Evolutionary conservation across 208 protist genomes (phyloP).

Genomic region (Trichomonas gallinae): DNA sequence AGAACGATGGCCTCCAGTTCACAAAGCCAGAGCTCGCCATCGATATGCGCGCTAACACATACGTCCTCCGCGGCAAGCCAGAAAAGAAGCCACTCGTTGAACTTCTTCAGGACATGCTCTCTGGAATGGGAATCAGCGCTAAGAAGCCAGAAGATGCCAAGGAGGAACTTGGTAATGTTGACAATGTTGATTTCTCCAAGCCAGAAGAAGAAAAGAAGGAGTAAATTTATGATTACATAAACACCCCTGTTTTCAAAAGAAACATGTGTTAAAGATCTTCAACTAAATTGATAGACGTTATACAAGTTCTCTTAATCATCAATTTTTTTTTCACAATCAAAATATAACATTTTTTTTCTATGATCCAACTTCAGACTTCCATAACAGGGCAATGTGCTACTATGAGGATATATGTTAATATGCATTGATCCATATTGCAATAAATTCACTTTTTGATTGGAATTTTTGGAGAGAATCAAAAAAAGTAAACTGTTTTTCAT

Average conservation of each 20-base stretch:
- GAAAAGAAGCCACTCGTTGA: background rate
- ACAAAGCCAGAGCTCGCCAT: constrained; percentile 8
- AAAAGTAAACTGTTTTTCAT: too few species aligned
- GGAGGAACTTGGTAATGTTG: background rate
- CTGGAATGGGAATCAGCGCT: background rate
- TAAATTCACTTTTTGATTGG: too few species aligned
- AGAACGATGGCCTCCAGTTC: background rate
- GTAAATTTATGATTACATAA: background rate
- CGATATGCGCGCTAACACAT: constrained; percentile 8
- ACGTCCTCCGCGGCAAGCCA: background rate
- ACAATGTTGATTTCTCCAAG: constrained; percentile 1
- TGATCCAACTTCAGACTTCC: background rate
- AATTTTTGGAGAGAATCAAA: too few species aligned
- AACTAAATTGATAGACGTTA: background rate
- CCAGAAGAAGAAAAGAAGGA: constrained; percentile 10
- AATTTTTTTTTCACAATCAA: background rate
- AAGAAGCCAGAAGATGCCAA: background rate
- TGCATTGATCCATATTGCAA: too few species aligned
- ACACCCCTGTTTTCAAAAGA: background rate
- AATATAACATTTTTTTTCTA: background rate
- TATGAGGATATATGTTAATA: too few species aligned
- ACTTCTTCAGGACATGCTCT: background rate
- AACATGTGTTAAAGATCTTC: background rate
- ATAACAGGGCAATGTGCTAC: background rate
- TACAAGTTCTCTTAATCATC: background rate